phyloP scores from a whole-genome alignment of 2,329 filamentous ascomycete genomes.

The Fusarium sp. region DNA sequence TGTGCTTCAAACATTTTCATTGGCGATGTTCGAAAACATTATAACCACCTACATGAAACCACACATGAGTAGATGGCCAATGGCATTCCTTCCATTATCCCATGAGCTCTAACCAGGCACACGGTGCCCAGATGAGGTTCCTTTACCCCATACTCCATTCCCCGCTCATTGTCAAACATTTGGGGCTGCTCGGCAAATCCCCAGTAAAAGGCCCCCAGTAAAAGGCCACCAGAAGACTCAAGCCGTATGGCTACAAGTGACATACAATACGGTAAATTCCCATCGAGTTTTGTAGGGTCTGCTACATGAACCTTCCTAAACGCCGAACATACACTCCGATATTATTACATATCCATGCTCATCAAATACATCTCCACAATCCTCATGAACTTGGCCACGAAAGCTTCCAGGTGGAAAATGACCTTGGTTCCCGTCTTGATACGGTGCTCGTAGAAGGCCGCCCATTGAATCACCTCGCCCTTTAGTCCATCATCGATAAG shows the following conservation, averaged over 20 bases:
- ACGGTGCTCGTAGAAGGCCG: conserved; percentile 96
- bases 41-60: no score
- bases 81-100: conserved; percentile 18
- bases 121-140: conserved; percentile 21
- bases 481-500: conserved; percentile 91
- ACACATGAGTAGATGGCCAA: background rate
- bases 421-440: conserved; percentile 93
- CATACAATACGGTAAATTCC: conserved; percentile 9
- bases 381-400: conserved; percentile 98
- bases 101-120: conserved; percentile 31
- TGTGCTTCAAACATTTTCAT: no score
- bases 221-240: background rate
- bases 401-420: conserved; percentile 98
- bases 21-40: no score
- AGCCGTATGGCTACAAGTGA: background rate
- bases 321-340: conserved; percentile 35
- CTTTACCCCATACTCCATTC: conserved; percentile 42
- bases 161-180: conserved; percentile 25
- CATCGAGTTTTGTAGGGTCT: conserved; percentile 24
- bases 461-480: conserved; percentile 93
- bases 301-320: conserved; percentile 42
- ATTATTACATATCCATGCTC: conserved; percentile 78
- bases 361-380: conserved; percentile 91
- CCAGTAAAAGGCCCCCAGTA: no score
- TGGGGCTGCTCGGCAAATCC: conserved; percentile 15